Evolutionary conservation across 2,329 filamentous ascomycete genomes (phyloP).

Genomic region (Myriosclerotinia curreyana): DNA sequence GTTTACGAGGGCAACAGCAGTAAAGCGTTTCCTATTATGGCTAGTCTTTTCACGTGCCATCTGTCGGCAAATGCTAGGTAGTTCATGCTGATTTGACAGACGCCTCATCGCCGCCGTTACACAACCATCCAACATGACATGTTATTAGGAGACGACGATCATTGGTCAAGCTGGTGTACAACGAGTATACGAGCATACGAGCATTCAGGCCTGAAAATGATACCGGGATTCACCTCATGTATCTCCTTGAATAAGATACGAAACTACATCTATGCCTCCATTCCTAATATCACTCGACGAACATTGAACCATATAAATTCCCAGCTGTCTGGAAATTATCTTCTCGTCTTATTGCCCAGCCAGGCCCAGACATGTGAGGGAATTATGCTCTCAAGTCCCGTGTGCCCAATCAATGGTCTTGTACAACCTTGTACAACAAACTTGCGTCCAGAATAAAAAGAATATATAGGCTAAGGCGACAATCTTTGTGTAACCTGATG

Average conservation of each 20-base stretch:
- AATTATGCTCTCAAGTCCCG: neutral
- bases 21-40: neutral
- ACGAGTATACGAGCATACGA: no score
- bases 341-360: neutral
- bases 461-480: neutral
- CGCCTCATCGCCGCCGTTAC: constrained; percentile 9
- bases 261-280: neutral
- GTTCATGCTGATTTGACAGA: constrained; percentile 6
- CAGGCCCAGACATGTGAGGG: neutral
- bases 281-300: neutral
- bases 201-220: neutral
- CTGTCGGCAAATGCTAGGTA: neutral
- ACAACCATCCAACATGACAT: neutral
- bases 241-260: neutral
- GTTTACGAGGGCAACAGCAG: neutral
- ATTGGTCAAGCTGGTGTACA: neutral
- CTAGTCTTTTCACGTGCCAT: constrained; percentile 6
- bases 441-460: neutral
- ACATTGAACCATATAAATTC: neutral
- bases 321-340: constrained; percentile 10
- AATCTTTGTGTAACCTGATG: neutral
- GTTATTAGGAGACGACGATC: neutral
- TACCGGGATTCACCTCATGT: neutral
- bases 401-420: neutral
- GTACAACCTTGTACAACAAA: neutral